A percentile compares a stretch with the other conserved stretches of the same genome.
These are phyloP conservation scores for Eurotiales sp. DNA, from an alignment of 2,329 filamentous ascomycete genomes.

Conservation along the genomic window DNA sequence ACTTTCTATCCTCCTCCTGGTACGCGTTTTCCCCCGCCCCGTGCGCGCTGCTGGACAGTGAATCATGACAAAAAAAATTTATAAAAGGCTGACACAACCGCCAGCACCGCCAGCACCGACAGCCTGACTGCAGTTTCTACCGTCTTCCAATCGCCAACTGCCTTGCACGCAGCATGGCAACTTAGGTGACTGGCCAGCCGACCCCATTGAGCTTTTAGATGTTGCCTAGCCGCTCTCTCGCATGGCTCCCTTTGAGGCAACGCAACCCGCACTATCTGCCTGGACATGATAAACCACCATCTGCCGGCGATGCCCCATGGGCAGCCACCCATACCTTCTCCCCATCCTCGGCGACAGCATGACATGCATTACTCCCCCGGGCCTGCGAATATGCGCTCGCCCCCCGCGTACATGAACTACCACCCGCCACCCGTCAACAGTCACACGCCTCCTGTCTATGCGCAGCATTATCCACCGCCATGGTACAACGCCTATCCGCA, in stretches of 20 bases:
- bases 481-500: constrained; percentile 45
- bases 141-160: constrained; percentile 11
- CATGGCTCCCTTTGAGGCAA: constrained; percentile 41
- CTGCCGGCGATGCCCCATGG: constrained; percentile 44
- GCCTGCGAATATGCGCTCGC: constrained; percentile 52
- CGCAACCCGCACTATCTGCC: constrained; percentile 28
- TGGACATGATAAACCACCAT: constrained; percentile 45
- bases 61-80: constrained; percentile 8
- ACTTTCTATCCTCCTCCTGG: not conserved
- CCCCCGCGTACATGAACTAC: constrained; percentile 57
- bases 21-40: not conserved
- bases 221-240: constrained; percentile 24
- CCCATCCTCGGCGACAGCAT: constrained; percentile 43
- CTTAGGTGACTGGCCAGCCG: constrained; percentile 26
- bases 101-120: constrained; percentile 7
- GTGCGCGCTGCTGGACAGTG: not conserved
- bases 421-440: constrained; percentile 57
- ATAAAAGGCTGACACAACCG: constrained; percentile 13
- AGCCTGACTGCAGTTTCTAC: too few relatives aligned
- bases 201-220: constrained; percentile 9
- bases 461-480: constrained; percentile 41
- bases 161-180: constrained; percentile 32
- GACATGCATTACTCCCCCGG: constrained; percentile 42
- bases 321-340: constrained; percentile 49
- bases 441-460: constrained; percentile 45